Evolutionary conservation across 2,329 filamentous ascomycete species (phyloP).

Genomic region (Hymenotorrendiella dingleyae): DNA sequence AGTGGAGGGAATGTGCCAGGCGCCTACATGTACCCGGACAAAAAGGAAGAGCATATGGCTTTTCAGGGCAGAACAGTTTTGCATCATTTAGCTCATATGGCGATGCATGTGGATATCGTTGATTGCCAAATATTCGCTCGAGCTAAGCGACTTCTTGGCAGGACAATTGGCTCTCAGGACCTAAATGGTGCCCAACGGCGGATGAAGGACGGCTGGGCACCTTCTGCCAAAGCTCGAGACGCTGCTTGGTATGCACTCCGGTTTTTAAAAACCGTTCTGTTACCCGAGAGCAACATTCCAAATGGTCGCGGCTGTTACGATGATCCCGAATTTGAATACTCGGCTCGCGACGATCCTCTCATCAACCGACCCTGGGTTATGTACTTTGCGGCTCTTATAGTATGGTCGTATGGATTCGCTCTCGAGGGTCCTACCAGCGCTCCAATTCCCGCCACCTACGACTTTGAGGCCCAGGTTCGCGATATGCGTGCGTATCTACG

Average conservation of each 20-base stretch:
- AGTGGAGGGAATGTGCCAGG: slow-evolving; percentile 47
- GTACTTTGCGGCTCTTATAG: slow-evolving; percentile 85
- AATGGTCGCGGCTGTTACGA: slow-evolving; percentile 30
- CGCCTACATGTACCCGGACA: slow-evolving; percentile 49
- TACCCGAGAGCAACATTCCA: slow-evolving; percentile 47
- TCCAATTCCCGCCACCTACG: slow-evolving; percentile 35
- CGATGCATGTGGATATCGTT: slow-evolving; percentile 95
- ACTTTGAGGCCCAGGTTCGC: slow-evolving; percentile 60
- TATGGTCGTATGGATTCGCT: slow-evolving; percentile 93
- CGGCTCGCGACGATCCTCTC: slow-evolving; percentile 79
- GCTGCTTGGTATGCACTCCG: slow-evolving; percentile 88
- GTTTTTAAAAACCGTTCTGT: slow-evolving; percentile 78
- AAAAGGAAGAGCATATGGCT: slow-evolving; percentile 61
- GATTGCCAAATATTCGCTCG: slow-evolving; percentile 95
- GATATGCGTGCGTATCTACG: slow-evolving; percentile 78
- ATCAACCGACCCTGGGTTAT: slow-evolving; percentile 93
- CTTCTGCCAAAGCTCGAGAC: slow-evolving; percentile 79
- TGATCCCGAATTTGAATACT: slow-evolving; percentile 52
- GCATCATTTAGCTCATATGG: slow-evolving; percentile 94
- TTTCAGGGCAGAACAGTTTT: slow-evolving; percentile 86
- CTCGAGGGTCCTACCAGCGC: slow-evolving; percentile 70
- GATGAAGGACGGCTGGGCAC: slow-evolving; percentile 87
- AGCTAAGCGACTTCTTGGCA: slow-evolving; percentile 76
- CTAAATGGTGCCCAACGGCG: slow-evolving; percentile 71
- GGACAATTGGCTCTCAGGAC: slow-evolving; percentile 77